These are phyloP conservation scores for Harrya chromipes DNA, from an alignment of 768 basidiomycete species.

Conservation along the genomic window DNA sequence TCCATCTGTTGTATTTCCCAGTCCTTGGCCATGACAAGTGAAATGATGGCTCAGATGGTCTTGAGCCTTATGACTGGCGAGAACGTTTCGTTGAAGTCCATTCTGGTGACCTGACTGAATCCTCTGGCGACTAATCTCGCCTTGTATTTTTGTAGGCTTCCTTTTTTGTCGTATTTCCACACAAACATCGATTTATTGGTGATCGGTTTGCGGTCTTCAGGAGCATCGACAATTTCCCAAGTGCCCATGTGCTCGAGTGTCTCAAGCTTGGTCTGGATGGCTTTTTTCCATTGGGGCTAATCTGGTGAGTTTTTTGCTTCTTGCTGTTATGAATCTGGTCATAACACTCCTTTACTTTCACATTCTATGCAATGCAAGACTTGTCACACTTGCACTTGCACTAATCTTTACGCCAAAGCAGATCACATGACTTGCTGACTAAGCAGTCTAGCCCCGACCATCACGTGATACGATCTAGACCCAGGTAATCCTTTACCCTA, in stretches of 20 bases:
- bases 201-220: neutral
- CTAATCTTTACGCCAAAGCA: no score
- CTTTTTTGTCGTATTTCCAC: slow-evolving; percentile 4
- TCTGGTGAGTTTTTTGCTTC: neutral
- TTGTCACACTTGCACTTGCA: no score
- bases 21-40: slow-evolving; percentile 12
- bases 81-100: slow-evolving; percentile 38
- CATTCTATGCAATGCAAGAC: no score
- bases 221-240: neutral
- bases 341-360: no score
- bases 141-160: slow-evolving; percentile 21
- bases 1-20: slow-evolving; percentile 32
- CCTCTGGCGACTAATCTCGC: slow-evolving; percentile 39
- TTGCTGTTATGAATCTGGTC: no score
- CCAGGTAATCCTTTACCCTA: no score
- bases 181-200: no score
- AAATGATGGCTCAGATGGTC: slow-evolving; percentile 22
- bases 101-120: slow-evolving; percentile 34
- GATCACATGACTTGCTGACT: no score
- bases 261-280: neutral
- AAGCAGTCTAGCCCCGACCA: no score
- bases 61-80: slow-evolving; percentile 26
- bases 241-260: slow-evolving; percentile 18
- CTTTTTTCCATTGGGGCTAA: neutral
- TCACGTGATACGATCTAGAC: no score